Base-by-base conservation (phyloP, 306 rosid species). In the Parietaria judaica region DNA sequence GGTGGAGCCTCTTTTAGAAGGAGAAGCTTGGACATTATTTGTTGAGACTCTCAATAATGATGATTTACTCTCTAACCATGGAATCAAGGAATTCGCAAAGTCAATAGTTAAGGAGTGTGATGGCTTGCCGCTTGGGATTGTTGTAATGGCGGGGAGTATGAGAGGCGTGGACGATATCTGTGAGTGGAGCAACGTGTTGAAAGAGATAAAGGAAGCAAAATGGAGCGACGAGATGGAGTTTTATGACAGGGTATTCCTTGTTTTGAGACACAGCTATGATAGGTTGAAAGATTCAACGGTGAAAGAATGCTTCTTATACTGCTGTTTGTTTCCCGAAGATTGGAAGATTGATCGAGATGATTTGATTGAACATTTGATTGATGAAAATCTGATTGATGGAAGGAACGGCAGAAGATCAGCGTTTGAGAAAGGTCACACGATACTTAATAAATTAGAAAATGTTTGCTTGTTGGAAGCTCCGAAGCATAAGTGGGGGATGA, bases 211-310 rank as follows among this genome's bases (percentile, higher is more conserved):
- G 44, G 49, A 17, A 11, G 46, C 70, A 55, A 56, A 11, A 13
- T 11, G 11, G 11, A 38, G 23, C 3, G 56, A 43, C 4, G 75
- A 69, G 56, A 77, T 77, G 75, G 75, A 73, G 0, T 54, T 15
- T 45, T 54, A 7, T 54, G 68, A 52, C 9, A 41, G 9, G 45
- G 72, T 77, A 37, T 63, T 72, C 49, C 23, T 8, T 2, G 75
- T 72, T 45, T 52, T 56, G 61, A 56, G 9, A 56, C 11, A 36
- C 37, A 56, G 61, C 46, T 56, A 56, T 12, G 46, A 56, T 41
- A 56, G 5, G 61, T 35, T 56, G 4, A 56, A 52, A 1, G 69
- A 67, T 54, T 23, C 43, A 3, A 7, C 6, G 12, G 8, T 70
- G 7, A 38, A 64, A 56, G 11, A 61, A 36, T 36, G 46, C 14